Percentiles rank a stretch among this genome's conserved stretches.
These are phyloP conservation scores for Clitopilus passeckerianus DNA, from an alignment of 768 basidiomycete genomes.

Conservation along the genomic window DNA sequence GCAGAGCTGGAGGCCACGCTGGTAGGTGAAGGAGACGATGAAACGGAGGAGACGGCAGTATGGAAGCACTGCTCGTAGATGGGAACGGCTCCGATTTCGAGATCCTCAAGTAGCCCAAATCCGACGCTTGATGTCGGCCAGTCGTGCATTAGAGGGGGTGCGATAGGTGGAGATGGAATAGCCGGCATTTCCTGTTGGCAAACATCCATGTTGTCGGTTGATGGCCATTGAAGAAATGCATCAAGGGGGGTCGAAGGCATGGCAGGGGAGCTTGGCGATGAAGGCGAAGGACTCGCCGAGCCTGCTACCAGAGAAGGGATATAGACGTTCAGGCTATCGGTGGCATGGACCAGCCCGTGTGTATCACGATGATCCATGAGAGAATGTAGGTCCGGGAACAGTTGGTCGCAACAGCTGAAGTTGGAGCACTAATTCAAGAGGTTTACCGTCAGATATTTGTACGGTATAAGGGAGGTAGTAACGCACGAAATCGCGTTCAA, in stretches of 20 bases:
- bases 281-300: conserved; percentile 5
- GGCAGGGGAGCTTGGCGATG: not conserved
- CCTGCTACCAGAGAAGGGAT: conserved; percentile 4
- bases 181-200: not conserved
- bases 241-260: conserved; percentile 2
- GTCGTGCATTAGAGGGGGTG: not conserved
- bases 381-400: conserved; percentile 37
- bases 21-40: not conserved
- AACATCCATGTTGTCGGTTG: not conserved
- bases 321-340: conserved; percentile 3
- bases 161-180: not conserved
- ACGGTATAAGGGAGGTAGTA: not conserved
- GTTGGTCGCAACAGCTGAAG: conserved; percentile 40
- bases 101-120: conserved; percentile 7
- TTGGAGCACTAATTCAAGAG: conserved; percentile 25
- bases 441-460: not conserved
- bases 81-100: conserved; percentile 10
- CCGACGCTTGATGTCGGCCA: not conserved
- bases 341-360: conserved; percentile 6
- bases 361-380: conserved; percentile 41
- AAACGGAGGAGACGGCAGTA: conserved; percentile 4
- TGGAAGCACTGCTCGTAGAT: conserved; percentile 18
- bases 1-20: not conserved
- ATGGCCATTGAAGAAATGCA: not conserved
- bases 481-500: not conserved